phyloP scores from a whole-genome alignment of 345 rosid genomes.

The Citrus reticulata region DNA sequence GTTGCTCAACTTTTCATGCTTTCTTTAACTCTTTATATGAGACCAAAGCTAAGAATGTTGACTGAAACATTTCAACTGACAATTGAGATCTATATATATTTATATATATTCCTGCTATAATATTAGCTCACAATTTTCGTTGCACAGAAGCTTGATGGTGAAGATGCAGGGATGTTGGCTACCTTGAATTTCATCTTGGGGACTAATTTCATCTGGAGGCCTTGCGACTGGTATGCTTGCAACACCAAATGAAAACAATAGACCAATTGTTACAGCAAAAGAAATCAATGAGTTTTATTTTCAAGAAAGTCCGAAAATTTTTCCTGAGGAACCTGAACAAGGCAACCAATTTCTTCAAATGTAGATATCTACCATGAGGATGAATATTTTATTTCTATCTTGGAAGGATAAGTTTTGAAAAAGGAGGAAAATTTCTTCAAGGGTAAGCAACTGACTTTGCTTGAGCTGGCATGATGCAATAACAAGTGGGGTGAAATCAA shows the following conservation, averaged over 20 bases:
- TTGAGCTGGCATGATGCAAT: neutral
- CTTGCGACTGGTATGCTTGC: conserved; percentile 21
- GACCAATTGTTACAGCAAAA: conserved; percentile 11
- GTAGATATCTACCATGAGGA: neutral
- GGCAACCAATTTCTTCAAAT: neutral
- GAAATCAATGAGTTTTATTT: conserved; percentile 4
- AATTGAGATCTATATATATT: too few species aligned
- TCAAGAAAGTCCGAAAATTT: neutral
- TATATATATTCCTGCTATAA: neutral
- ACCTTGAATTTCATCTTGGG: conserved; percentile 22
- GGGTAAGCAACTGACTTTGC: neutral
- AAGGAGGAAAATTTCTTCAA: neutral
- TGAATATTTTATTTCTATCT: neutral
- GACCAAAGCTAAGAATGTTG: neutral
- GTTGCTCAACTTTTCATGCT: neutral
- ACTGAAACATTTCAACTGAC: neutral
- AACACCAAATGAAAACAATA: conserved; percentile 8
- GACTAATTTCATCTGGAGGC: conserved; percentile 19
- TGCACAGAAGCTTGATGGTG: conserved; percentile 10
- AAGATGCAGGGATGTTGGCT: conserved; percentile 18
- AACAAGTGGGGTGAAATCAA: neutral
- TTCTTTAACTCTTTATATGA: neutral
- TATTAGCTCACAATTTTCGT: neutral
- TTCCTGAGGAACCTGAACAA: neutral
- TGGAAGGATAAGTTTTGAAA: neutral